Evolutionary conservation across 208 protist species (phyloP).

Genomic region (Wallacemonas sp.): DNA sequence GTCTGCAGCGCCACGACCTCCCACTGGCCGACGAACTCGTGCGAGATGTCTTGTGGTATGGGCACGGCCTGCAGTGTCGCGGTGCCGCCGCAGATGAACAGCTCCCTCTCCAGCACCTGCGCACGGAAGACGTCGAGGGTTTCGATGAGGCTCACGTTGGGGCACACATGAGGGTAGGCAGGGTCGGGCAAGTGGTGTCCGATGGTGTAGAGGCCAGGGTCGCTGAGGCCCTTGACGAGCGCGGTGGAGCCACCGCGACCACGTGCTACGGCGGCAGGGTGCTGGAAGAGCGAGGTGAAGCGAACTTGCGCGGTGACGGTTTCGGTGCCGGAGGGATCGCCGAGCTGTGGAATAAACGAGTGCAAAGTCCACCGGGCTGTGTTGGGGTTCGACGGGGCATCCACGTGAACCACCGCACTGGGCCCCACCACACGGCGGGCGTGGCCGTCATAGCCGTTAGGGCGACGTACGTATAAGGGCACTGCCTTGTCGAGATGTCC

Average conservation of each 20-base stretch:
- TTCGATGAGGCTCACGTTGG: conserved; percentile 50
- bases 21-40: conserved; percentile 75
- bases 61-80: conserved; percentile 66
- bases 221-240: conserved; percentile 50
- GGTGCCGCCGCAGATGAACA: conserved; percentile 70
- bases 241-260: conserved; percentile 55
- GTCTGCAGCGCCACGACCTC: conserved; percentile 82
- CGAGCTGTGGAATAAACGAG: conserved; percentile 31
- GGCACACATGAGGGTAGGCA: conserved; percentile 59
- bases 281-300: conserved; percentile 39
- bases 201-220: conserved; percentile 80
- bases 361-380: conserved; percentile 42
- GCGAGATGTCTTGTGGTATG: conserved; percentile 55
- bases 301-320: conserved; percentile 47
- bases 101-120: conserved; percentile 54
- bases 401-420: conserved; percentile 65
- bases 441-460: conserved; percentile 1
- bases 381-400: conserved; percentile 28
- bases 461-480: neutral
- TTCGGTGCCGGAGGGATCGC: conserved; percentile 34
- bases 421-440: conserved; percentile 54
- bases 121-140: conserved; percentile 79
- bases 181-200: conserved; percentile 62
- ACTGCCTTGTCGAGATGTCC: neutral
- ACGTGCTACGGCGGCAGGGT: conserved; percentile 41